phyloP scores from a whole-genome alignment of 2,329 filamentous ascomycete species.

The Sarocladiaceae sp. region DNA sequence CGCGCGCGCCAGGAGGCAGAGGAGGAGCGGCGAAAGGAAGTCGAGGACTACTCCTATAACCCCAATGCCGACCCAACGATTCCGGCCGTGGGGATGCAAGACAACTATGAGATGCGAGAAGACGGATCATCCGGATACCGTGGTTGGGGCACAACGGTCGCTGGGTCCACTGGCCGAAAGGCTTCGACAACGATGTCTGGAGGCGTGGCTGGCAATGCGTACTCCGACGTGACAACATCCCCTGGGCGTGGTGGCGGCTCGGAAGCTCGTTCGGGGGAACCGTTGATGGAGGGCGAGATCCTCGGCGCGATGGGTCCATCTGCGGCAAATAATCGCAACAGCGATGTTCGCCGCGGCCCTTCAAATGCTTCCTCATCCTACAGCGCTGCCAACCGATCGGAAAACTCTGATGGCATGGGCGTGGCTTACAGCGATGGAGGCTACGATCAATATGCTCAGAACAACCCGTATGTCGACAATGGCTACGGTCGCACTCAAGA shows the following conservation, averaged over 20 bases:
- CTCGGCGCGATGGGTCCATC: slow-evolving; percentile 75
- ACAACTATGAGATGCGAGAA: slow-evolving; percentile 70
- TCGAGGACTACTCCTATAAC: slow-evolving; percentile 95
- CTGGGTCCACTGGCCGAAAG: slow-evolving; percentile 68
- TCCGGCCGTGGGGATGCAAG: slow-evolving; percentile 40
- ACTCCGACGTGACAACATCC: slow-evolving; percentile 65
- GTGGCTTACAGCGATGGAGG: slow-evolving; percentile 40
- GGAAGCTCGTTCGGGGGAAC: slow-evolving; percentile 65
- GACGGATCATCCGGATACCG: slow-evolving; percentile 75
- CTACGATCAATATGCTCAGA: slow-evolving; percentile 53
- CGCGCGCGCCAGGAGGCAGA: slow-evolving; percentile 80
- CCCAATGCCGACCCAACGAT: slow-evolving; percentile 92
- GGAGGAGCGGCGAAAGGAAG: slow-evolving; percentile 87
- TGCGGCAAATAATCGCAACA: slow-evolving; percentile 55
- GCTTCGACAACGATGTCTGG: slow-evolving; percentile 85
- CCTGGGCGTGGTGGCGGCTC: slow-evolving; percentile 59
- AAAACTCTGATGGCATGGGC: slow-evolving; percentile 51
- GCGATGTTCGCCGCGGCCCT: slow-evolving; percentile 76
- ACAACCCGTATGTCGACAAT: slow-evolving; percentile 49
- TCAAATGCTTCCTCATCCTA: slow-evolving; percentile 97
- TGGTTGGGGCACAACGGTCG: slow-evolving; percentile 75
- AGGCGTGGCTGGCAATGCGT: slow-evolving; percentile 48
- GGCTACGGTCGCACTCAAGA: slow-evolving; percentile 31
- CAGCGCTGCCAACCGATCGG: slow-evolving; percentile 72
- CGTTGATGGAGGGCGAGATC: slow-evolving; percentile 63